These are phyloP conservation scores for Blastobotrys buckinghamii DNA, from an alignment of 1,139 yeast genomes.

Conservation along the genomic window DNA sequence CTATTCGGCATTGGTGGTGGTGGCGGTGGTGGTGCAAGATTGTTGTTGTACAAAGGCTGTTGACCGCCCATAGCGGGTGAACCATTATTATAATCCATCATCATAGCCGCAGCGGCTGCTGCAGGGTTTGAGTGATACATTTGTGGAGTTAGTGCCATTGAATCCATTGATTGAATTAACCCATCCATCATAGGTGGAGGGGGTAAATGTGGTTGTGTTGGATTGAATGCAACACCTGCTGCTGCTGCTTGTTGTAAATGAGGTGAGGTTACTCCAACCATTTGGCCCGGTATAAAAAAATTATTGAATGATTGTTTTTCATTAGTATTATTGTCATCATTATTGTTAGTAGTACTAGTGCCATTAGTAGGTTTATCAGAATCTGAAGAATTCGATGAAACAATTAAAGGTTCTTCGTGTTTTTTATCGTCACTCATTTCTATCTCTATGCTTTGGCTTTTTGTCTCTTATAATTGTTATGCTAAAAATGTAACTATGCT, in stretches of 20 bases:
- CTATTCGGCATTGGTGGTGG: not conserved
- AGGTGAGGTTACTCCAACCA: not conserved
- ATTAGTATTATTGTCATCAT: not conserved
- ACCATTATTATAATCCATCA: constrained; percentile 2
- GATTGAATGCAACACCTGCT: not conserved
- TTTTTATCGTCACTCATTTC: not conserved
- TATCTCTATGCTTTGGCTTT: no score
- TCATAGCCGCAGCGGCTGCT: not conserved
- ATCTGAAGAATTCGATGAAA: not conserved
- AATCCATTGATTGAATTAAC: constrained; percentile 2
- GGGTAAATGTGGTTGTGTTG: not conserved
- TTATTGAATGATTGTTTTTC: not conserved
- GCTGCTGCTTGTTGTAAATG: not conserved
- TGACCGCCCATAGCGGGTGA: constrained; percentile 4
- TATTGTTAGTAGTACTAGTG: not conserved
- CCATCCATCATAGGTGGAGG: not conserved
- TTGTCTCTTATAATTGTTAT: no score
- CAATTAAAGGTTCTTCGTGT: constrained; percentile 1
- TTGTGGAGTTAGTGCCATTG: constrained; percentile 6
- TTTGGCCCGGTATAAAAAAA: not conserved
- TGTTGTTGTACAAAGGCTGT: not conserved
- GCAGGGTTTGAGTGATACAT: constrained; percentile 6
- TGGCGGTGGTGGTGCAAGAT: constrained; percentile 1
- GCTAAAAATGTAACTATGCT: no score
- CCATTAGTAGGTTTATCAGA: not conserved